These are phyloP conservation scores for Lentinula boryana DNA, from an alignment of 768 basidiomycete genomes.

Conservation along the genomic window DNA sequence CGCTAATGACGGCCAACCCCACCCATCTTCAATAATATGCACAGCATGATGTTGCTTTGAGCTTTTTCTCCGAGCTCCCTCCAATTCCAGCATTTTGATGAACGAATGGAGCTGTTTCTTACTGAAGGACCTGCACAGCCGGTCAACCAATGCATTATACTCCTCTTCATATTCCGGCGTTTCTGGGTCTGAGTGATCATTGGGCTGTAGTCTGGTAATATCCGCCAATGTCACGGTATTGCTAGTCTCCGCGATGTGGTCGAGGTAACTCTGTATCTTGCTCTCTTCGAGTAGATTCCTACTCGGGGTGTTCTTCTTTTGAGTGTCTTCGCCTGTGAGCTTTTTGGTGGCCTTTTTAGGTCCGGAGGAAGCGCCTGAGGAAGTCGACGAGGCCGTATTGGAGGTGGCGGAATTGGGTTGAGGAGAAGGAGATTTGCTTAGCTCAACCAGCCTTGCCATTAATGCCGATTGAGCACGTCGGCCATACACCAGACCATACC, in stretches of 20 bases:
- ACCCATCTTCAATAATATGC: slow-evolving; percentile 56
- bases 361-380: no score
- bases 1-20: slow-evolving; percentile 63
- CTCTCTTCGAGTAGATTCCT: slow-evolving; percentile 32
- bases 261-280: slow-evolving; percentile 50
- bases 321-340: not conserved
- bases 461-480: slow-evolving; percentile 1
- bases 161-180: slow-evolving; percentile 42
- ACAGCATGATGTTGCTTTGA: slow-evolving; percentile 36
- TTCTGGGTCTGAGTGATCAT: slow-evolving; percentile 29
- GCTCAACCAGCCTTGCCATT: not conserved
- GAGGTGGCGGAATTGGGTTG: not conserved
- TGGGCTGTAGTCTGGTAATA: slow-evolving; percentile 52
- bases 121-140: slow-evolving; percentile 58
- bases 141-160: slow-evolving; percentile 48
- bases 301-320: not conserved
- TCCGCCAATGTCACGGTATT: slow-evolving; percentile 51
- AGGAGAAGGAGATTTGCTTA: not conserved
- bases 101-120: slow-evolving; percentile 54
- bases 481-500: no score
- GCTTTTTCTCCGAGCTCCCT: slow-evolving; percentile 33
- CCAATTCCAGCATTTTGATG: slow-evolving; percentile 22
- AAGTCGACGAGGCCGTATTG: not conserved
- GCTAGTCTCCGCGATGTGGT: slow-evolving; percentile 40
- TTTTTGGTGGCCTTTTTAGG: not conserved